Percentiles rank a stretch among this genome's conserved stretches.
These are phyloP conservation scores for Phytophthora crassamura DNA, from an alignment of 352 stramenopile species.

Conservation along the genomic window DNA sequence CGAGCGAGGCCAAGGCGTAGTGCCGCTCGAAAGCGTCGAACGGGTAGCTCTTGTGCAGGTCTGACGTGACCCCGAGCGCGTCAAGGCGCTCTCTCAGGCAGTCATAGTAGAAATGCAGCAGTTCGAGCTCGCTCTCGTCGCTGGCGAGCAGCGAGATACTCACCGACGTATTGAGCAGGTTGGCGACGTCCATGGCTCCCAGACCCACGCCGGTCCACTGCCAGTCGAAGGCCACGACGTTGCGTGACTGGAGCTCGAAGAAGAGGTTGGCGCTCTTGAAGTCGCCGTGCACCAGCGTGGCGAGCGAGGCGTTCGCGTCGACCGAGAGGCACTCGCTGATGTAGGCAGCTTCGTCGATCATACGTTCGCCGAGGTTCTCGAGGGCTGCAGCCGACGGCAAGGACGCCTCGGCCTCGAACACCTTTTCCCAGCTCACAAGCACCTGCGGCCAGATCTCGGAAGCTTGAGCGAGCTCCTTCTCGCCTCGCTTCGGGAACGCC, in stretches of 20 bases:
- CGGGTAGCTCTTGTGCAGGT: constrained; percentile 38
- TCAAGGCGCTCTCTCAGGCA: constrained; percentile 34
- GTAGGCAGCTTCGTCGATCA: constrained; percentile 56
- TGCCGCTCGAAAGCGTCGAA: constrained; percentile 64
- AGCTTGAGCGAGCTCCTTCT: constrained; percentile 46
- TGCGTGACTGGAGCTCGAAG: constrained; percentile 48
- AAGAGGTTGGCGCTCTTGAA: constrained; percentile 82
- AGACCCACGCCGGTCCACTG: constrained; percentile 73
- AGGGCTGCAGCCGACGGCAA: constrained; percentile 26
- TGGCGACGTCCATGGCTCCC: constrained; percentile 68
- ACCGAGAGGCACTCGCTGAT: constrained; percentile 54
- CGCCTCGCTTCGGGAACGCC: constrained; percentile 63
- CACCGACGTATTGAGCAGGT: constrained; percentile 74
- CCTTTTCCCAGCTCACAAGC: constrained; percentile 32
- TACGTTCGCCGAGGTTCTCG: constrained; percentile 45
- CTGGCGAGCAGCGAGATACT: constrained; percentile 47
- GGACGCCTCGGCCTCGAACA: constrained; percentile 20
- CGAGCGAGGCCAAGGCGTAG: constrained; percentile 63
- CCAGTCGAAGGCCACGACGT: constrained; percentile 77
- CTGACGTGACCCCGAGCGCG: constrained; percentile 1
- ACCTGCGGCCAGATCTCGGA: constrained; percentile 54
- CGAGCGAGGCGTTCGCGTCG: constrained; percentile 18
- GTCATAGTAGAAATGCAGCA: constrained; percentile 70
- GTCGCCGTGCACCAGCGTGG: constrained; percentile 70
- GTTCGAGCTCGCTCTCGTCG: constrained; percentile 36